Evolutionary conservation across 352 stramenopile genomes (phyloP).

Genomic region (Stramenopiles sp.): DNA sequence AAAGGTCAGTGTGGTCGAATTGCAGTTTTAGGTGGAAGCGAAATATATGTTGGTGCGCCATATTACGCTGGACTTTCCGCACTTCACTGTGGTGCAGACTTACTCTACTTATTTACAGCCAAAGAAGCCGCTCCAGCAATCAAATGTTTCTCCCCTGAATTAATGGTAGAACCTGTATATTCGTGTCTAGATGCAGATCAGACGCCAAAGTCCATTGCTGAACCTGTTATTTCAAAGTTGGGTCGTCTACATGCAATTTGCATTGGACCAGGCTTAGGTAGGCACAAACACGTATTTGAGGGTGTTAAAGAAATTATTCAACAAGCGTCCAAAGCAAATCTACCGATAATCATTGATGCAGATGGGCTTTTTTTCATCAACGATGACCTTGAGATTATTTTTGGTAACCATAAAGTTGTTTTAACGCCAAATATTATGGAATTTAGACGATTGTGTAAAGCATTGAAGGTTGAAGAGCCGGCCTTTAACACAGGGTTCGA

Average conservation of each 20-base stretch:
- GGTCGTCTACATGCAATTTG: conserved; percentile 41
- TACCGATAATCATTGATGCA: conserved; percentile 80
- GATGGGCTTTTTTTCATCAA: conserved; percentile 74
- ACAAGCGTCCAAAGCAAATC: conserved; percentile 34
- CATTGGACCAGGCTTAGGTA: conserved; percentile 75
- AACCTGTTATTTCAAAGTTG: conserved; percentile 15
- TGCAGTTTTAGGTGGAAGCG: conserved; percentile 78
- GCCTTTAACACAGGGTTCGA: background rate
- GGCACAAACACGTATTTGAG: conserved; percentile 59
- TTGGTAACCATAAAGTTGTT: conserved; percentile 45
- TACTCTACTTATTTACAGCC: conserved; percentile 82
- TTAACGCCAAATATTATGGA: conserved; percentile 80
- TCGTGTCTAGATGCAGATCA: background rate
- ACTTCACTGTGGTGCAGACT: conserved; percentile 76
- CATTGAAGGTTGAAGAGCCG: conserved; percentile 12
- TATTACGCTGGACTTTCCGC: conserved; percentile 83
- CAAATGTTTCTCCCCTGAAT: conserved; percentile 88
- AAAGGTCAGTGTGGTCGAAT: conserved; percentile 51
- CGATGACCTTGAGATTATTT: conserved; percentile 38
- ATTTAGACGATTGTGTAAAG: conserved; percentile 32
- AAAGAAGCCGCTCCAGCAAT: conserved; percentile 77
- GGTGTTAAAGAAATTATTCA: conserved; percentile 40
- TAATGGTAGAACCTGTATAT: conserved; percentile 54
- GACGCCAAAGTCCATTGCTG: conserved; percentile 14
- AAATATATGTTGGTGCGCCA: conserved; percentile 87